Evolutionary conservation across 768 basidiomycete species (phyloP), one percentile per base, ranked within the genome.

Genomic region (Agaricus sinodeliciosus): DNA sequence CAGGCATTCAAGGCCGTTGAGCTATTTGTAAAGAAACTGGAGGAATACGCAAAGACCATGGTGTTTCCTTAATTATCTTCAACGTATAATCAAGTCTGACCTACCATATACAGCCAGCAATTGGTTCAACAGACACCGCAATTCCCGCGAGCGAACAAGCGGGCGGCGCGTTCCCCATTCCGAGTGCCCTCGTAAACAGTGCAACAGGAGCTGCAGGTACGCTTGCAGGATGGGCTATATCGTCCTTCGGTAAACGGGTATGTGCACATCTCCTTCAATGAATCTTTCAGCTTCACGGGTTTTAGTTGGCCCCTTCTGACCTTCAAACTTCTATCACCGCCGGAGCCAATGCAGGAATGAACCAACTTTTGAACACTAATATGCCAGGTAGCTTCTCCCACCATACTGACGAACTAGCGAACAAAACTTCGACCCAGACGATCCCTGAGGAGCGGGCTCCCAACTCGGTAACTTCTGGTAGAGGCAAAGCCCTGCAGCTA

Each of bases 161-260:
- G 3, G 55, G 66, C 9, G 59, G 64, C 3, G 58, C 68, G 51
- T 55, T 67, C 1, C 66, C 71, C 48, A 62, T 67, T 54, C 71
- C 72, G 69, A 63, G 73, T 59, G 80, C 76, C 9, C 69, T 96
- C 2, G 90, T 90, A 13, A 92, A 85, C 59, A 84, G 84, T 3
- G 93, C 95, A 0, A 85, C 93, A 0, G 94, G 93, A 0, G 94
- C 94, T 2, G 95, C 94, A 15, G 87, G 90, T 7, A 88, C 85
- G 15, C 71, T 99, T 3, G 94, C 95, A 12, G 92, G 94, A 5
- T 98, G 95, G 95, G 95, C 95, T 1, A 91, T 97, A 40, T 88
- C 92, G 3, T 93, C 89, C 0, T 62, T 97, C 0, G 84, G 88
- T 25, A 94, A 84, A 70, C 89, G 87, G 75, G 89, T 88, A 49